These are phyloP conservation scores for Coccomyxa sp. DNA, from an alignment of 139 green algal species.

Conservation along the genomic window DNA sequence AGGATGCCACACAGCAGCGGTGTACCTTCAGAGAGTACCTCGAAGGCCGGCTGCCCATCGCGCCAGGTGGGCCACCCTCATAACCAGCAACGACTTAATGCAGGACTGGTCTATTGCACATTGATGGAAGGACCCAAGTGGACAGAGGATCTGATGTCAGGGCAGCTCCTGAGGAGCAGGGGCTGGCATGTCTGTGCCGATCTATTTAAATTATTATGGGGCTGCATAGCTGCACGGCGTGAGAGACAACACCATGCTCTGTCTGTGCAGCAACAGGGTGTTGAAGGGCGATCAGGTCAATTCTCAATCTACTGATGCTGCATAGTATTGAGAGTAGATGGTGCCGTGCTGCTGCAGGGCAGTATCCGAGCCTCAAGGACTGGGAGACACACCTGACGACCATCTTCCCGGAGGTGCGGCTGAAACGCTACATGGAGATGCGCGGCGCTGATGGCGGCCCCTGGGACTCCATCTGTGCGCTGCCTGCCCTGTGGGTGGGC, in stretches of 20 bases:
- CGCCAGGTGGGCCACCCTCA: slow-evolving; percentile 56
- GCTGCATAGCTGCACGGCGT: not conserved
- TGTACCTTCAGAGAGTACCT: slow-evolving; percentile 87
- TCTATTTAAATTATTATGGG: too few relatives aligned
- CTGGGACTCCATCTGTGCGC: slow-evolving; percentile 84
- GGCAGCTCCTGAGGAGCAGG: too few relatives aligned
- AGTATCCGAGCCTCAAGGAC: slow-evolving; percentile 83
- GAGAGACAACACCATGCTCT: not conserved
- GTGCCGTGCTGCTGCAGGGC: slow-evolving; percentile 36
- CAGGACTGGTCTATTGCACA: not conserved
- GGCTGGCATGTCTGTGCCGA: too few relatives aligned
- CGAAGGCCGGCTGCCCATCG: slow-evolving; percentile 71
- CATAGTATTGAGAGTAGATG: too few relatives aligned
- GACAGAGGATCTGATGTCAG: too few relatives aligned
- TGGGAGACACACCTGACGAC: slow-evolving; percentile 96
- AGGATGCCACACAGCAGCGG: slow-evolving; percentile 73
- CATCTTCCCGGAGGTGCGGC: slow-evolving; percentile 93
- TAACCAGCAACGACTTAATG: too few relatives aligned
- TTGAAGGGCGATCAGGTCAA: not conserved
- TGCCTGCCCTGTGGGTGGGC: slow-evolving; percentile 92
- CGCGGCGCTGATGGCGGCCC: slow-evolving; percentile 91
- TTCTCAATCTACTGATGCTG: too few relatives aligned
- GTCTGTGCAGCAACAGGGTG: not conserved
- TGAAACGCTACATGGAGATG: slow-evolving; percentile 98
- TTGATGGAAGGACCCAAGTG: not conserved